Evolutionary conservation across 331 rosid species (phyloP), one percentile per base, ranked within the genome.

Genomic region (Ulmus americana): DNA sequence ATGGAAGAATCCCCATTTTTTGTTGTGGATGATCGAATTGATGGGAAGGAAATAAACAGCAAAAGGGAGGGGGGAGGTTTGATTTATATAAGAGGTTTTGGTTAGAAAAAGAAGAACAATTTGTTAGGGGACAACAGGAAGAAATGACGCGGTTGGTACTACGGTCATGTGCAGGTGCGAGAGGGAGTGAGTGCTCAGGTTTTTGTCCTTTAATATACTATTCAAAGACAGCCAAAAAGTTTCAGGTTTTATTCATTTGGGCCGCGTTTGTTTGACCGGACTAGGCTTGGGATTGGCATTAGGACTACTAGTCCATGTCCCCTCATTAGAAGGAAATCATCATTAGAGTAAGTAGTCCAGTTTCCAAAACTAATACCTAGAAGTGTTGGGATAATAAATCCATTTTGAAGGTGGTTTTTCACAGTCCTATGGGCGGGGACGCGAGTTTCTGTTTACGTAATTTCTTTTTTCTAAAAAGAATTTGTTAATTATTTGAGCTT

Each of bases 1-100:
- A 72, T 20, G 78, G 80, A 66, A 81, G 70, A 55, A 83, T 56
- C 61, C 74, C 80, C 95, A 85, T 88, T 20, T 7, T 7, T 7
- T 64, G 9, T 28, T 64, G 38, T 2, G 35, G 35, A 28, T 2
- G 35, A 28, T 35, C 12, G 55, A 55, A 55, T 41, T 10, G 45
- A 8, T 22, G 11, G 10, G 44, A 11, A 15, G 39, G 55, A 15
- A 14, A 50, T 15, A 2, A 9, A 14, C 3, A 1, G 28, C 1
- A 50, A 2, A n/a, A 4, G 3, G 0, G 53, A 22, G 55, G 3
- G 18, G 5, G 55, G 55, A 28, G 61, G 61, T 35, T 56, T 10
- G 44, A 40, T 56, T 35, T 56, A 11, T 56, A 56, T 56, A 56
- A 10, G 39, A 8, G 10, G 10, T 18, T 53, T 7, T 53, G 58